Evolutionary conservation across 306 rosid genomes (phyloP).

Genomic region (Dalbergia cultrata): DNA sequence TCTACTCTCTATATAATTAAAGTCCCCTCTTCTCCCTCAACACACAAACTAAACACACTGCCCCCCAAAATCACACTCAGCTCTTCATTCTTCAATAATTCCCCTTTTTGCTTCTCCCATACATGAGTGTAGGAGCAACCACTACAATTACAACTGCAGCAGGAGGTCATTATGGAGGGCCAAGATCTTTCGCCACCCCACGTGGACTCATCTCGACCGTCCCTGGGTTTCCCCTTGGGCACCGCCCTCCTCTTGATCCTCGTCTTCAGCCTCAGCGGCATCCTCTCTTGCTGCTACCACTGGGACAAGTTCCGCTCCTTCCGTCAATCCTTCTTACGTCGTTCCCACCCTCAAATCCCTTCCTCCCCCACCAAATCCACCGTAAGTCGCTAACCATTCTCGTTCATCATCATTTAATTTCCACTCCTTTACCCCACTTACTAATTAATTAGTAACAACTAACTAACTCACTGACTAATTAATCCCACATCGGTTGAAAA

Average conservation of each 20-base stretch:
- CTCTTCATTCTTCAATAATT: not conserved
- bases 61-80: not conserved
- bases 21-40: not conserved
- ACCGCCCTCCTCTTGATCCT: slow-evolving; percentile 90
- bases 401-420: too few relatives aligned
- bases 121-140: slow-evolving; percentile 57
- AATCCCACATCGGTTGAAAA: too few relatives aligned
- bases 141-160: not conserved
- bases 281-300: slow-evolving; percentile 97
- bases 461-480: too few relatives aligned
- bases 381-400: slow-evolving; percentile 45
- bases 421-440: too few relatives aligned
- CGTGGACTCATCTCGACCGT: slow-evolving; percentile 87
- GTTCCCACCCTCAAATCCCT: slow-evolving; percentile 40
- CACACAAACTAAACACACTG: not conserved
- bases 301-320: slow-evolving; percentile 91
- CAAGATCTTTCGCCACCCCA: slow-evolving; percentile 78
- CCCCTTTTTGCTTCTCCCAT: slow-evolving; percentile 19
- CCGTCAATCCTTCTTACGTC: slow-evolving; percentile 61
- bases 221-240: slow-evolving; percentile 94
- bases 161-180: slow-evolving; percentile 59
- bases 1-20: not conserved
- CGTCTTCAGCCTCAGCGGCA: slow-evolving; percentile 89
- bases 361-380: slow-evolving; percentile 57
- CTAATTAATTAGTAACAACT: not conserved